Evolutionary conservation across 768 basidiomycete species (phyloP).

Genomic region (Podaxis pistillaris): DNA sequence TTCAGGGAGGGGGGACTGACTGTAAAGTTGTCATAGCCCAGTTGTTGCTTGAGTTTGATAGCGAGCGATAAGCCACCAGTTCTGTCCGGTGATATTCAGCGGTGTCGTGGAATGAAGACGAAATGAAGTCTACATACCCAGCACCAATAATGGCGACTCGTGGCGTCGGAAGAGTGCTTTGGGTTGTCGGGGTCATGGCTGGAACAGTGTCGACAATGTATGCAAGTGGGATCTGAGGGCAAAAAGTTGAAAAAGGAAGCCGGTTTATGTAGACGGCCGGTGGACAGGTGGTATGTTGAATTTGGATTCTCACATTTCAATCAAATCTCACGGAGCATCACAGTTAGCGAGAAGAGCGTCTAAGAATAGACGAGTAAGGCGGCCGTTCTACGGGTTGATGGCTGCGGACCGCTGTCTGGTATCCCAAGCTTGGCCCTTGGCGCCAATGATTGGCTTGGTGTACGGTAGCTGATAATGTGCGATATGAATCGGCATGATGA

Average conservation of each 20-base stretch:
- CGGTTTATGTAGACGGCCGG: too few relatives aligned
- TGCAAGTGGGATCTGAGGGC: neutral
- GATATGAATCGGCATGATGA: too few relatives aligned
- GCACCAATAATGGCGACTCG: conserved; percentile 33
- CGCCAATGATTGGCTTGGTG: too few relatives aligned
- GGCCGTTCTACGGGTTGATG: too few relatives aligned
- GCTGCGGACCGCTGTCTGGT: too few relatives aligned
- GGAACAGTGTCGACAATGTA: neutral
- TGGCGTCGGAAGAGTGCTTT: conserved; percentile 6
- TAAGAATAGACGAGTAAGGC: too few relatives aligned
- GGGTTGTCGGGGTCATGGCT: neutral
- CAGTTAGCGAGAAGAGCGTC: neutral
- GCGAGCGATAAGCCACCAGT: conserved; percentile 42
- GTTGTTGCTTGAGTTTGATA: conserved; percentile 37
- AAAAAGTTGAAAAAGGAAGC: neutral
- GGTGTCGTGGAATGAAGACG: neutral
- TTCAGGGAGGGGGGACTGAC: conserved; percentile 24
- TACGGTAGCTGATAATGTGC: too few relatives aligned
- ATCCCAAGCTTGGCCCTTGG: too few relatives aligned
- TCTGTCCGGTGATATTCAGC: conserved; percentile 20
- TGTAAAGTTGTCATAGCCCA: conserved; percentile 38
- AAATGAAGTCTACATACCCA: conserved; percentile 22
- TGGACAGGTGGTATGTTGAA: neutral
- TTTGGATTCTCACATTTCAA: neutral
- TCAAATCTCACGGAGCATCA: neutral